phyloP scores from a whole-genome alignment of 352 stramenopile genomes.

The Globisporangium paddicum region DNA sequence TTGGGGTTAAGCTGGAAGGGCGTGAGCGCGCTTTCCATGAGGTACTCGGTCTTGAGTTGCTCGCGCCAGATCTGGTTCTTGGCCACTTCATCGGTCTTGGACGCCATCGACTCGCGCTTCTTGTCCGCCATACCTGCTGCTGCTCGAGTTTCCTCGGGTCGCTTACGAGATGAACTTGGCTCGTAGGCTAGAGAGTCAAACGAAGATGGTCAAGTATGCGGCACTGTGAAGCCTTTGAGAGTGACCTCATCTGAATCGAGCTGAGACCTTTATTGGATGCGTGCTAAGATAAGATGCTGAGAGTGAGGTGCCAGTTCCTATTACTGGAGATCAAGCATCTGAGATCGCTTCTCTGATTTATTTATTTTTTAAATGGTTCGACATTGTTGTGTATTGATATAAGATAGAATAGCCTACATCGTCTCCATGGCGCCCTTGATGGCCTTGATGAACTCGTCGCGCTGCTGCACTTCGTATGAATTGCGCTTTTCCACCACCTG shows the following conservation, averaged over 20 bases:
- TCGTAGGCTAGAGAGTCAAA: too few species aligned
- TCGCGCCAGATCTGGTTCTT: conserved; percentile 88
- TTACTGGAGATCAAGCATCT: too few species aligned
- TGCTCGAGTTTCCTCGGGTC: not conserved
- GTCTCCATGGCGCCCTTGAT: conserved; percentile 81
- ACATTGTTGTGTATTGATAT: not conserved
- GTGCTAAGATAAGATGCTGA: not conserved
- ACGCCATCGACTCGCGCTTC: conserved; percentile 69
- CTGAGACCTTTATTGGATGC: too few species aligned
- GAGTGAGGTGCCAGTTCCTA: too few species aligned
- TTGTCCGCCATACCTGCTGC: conserved; percentile 52
- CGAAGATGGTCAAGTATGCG: too few species aligned
- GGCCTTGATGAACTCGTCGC: conserved; percentile 84
- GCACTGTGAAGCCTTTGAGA: too few species aligned
- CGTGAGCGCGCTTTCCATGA: conserved; percentile 67
- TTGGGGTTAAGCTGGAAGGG: conserved; percentile 85
- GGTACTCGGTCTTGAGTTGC: conserved; percentile 80
- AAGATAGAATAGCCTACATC: conserved; percentile 24
- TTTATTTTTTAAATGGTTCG: too few species aligned
- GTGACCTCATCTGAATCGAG: too few species aligned
- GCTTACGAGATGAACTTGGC: too few species aligned
- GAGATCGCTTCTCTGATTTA: too few species aligned
- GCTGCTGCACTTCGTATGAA: conserved; percentile 82
- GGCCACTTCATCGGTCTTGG: conserved; percentile 81
- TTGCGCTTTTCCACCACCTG: conserved; percentile 62